A percentile compares a stretch with the other conserved stretches of the same genome.
These are phyloP conservation scores for Spatholobus suberectus DNA, from an alignment of 306 rosid genomes.

Conservation along the genomic window DNA sequence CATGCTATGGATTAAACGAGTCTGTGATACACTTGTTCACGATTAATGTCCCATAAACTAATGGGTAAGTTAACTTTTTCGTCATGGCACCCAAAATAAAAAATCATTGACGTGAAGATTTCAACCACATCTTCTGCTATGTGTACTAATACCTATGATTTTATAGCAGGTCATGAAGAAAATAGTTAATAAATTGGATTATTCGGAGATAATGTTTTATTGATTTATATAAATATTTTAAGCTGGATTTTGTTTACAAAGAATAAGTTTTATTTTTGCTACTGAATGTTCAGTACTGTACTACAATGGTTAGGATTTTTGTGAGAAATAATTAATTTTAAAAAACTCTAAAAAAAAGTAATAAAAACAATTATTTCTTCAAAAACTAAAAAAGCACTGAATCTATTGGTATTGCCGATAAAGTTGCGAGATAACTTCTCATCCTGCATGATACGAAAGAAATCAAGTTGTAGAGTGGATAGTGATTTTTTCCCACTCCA, in stretches of 20 bases:
- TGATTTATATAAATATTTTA: neutral
- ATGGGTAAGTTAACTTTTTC: neutral
- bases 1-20: neutral
- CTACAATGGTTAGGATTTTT: no score
- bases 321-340: no score
- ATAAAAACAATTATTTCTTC: no score
- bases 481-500: neutral
- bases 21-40: neutral
- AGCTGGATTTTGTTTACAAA: neutral
- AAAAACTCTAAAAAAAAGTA: no score
- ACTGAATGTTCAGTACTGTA: no score
- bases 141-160: neutral
- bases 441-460: neutral
- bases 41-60: neutral
- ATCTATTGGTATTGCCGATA: neutral
- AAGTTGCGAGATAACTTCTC: neutral
- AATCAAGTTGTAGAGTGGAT: neutral
- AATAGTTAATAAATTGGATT: neutral
- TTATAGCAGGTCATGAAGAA: neutral
- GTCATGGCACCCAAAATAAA: neutral
- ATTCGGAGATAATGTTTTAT: neutral
- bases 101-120: constrained; percentile 30
- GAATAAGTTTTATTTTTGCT: no score
- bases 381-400: no score
- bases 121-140: constrained; percentile 18